Percentiles rank a stretch among this genome's conserved stretches.
These are phyloP conservation scores for Panicum miliaceum DNA, from an alignment of 176 grass and related monocot species.

Conservation along the genomic window DNA sequence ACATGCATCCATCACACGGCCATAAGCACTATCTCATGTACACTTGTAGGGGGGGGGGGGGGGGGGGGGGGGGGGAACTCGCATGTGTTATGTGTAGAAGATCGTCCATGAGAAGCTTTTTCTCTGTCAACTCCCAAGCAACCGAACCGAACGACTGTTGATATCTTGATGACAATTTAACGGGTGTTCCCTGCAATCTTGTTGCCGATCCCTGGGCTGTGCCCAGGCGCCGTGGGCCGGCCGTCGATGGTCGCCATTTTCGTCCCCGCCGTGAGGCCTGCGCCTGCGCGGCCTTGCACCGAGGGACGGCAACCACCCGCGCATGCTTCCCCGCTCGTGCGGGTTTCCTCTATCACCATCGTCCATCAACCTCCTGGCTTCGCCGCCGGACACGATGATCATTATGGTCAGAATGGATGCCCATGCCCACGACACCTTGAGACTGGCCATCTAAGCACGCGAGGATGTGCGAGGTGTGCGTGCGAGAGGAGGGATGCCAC, in stretches of 20 bases:
- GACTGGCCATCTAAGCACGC: constrained; percentile 32
- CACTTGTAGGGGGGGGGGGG: no score
- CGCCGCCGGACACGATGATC: constrained; percentile 3
- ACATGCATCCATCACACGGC: not conserved
- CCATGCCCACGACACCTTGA: constrained; percentile 25
- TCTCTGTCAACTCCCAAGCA: not conserved
- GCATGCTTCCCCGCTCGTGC: not conserved
- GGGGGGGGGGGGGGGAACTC: no score
- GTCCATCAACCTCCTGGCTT: constrained; percentile 46
- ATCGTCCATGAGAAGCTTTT: not conserved
- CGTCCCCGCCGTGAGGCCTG: no score
- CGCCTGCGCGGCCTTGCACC: not conserved
- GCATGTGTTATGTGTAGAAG: no score
- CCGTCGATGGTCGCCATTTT: constrained; percentile 45
- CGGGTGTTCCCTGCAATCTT: constrained; percentile 43
- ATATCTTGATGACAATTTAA: not conserved
- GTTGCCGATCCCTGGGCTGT: constrained; percentile 75
- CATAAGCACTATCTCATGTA: not conserved
- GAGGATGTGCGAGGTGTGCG: not conserved
- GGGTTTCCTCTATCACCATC: not conserved
- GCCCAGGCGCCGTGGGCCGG: constrained; percentile 56
- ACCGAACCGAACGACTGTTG: not conserved
- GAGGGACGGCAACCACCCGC: not conserved
- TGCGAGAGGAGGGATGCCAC: not conserved
- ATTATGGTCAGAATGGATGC: constrained; percentile 42